Evolutionary conservation across 345 rosid genomes (phyloP).

Genomic region (Draba incana): DNA sequence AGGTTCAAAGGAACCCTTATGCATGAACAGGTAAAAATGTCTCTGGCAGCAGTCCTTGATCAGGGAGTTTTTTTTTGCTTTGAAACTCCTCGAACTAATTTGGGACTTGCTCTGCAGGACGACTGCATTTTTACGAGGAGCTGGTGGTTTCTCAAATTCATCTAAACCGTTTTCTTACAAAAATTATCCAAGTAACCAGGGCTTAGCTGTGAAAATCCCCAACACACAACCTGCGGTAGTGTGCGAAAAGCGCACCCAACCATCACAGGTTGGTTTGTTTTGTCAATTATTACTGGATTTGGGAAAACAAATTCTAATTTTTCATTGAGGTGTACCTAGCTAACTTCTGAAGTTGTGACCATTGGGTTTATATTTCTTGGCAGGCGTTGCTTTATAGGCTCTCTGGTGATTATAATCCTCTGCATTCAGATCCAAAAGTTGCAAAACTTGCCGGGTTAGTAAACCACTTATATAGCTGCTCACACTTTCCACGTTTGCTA

Average conservation of each 20-base stretch:
- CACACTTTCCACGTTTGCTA: background rate
- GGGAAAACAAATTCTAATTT: background rate
- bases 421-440: slow-evolving; percentile 83
- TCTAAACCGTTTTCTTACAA: slow-evolving; percentile 71
- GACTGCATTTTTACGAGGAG: slow-evolving; percentile 73
- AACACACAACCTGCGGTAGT: slow-evolving; percentile 60
- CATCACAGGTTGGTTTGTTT: slow-evolving; percentile 63
- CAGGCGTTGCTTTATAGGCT: slow-evolving; percentile 94
- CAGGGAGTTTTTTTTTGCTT: slow-evolving; percentile 8
- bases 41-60: slow-evolving; percentile 12
- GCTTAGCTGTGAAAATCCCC: slow-evolving; percentile 67
- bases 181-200: slow-evolving; percentile 66
- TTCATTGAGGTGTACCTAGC: background rate
- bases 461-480: slow-evolving; percentile 14
- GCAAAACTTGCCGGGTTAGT: slow-evolving; percentile 88
- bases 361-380: slow-evolving; percentile 33
- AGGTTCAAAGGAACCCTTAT: slow-evolving; percentile 70
- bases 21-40: slow-evolving; percentile 70
- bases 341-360: slow-evolving; percentile 14
- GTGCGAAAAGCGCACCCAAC: slow-evolving; percentile 69
- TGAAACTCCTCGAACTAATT: slow-evolving; percentile 6
- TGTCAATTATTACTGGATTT: background rate
- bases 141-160: slow-evolving; percentile 90
- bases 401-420: slow-evolving; percentile 95
- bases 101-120: slow-evolving; percentile 48